A percentile compares a stretch with the other conserved stretches of the same genome.
phyloP scores from a whole-genome alignment of 495 filamentous ascomycete genomes.

The Talaromyces adpressus region DNA sequence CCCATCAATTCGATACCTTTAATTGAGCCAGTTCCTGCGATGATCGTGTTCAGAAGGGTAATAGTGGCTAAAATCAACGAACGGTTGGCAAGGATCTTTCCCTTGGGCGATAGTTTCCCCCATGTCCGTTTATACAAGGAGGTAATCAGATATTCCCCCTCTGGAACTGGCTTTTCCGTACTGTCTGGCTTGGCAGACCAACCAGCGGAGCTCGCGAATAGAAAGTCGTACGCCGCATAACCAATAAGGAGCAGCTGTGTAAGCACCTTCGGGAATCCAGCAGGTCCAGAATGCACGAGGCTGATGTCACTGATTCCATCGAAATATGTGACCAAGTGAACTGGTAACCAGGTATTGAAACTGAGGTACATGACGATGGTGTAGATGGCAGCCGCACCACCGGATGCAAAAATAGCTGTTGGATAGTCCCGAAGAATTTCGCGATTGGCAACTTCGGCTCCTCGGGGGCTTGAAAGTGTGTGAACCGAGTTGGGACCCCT shows the following conservation, averaged over 20 bases:
- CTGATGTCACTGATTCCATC: conserved; percentile 56
- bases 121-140: conserved; percentile 39
- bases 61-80: conserved; percentile 53
- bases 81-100: conserved; percentile 57
- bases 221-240: conserved; percentile 59
- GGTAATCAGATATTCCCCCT: conserved; percentile 55
- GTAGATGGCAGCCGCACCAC: conserved; percentile 63
- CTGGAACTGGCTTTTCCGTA: conserved; percentile 35
- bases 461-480: conserved; percentile 40
- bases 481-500: conserved; percentile 58
- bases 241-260: conserved; percentile 56
- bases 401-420: conserved; percentile 54
- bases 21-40: conserved; percentile 55
- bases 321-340: conserved; percentile 63
- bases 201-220: conserved; percentile 64
- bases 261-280: conserved; percentile 38
- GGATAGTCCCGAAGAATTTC: conserved; percentile 59
- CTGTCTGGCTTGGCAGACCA: conserved; percentile 23
- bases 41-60: conserved; percentile 53
- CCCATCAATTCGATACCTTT: conserved; percentile 61
- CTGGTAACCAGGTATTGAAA: conserved; percentile 58
- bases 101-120: conserved; percentile 52
- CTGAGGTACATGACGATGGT: conserved; percentile 56
- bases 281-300: conserved; percentile 51
- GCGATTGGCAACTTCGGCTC: conserved; percentile 49